A percentile compares a stretch with the other conserved stretches of the same genome.
These are phyloP conservation scores for Xylaria castorea DNA, from an alignment of 495 filamentous ascomycete genomes.

Conservation along the genomic window DNA sequence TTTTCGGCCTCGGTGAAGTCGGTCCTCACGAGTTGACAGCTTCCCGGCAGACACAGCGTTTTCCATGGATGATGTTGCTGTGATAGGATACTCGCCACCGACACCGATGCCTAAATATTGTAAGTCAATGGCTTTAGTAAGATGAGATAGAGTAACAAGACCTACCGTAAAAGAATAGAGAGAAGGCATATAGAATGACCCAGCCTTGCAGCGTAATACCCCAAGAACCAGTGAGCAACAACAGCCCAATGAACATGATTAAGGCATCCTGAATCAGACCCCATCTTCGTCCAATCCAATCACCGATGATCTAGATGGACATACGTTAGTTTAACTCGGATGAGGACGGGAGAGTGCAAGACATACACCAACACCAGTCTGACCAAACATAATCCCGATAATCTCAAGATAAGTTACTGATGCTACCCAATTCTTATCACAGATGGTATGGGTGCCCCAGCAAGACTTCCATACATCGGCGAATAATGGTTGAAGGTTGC, in stretches of 20 bases:
- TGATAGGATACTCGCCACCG: constrained; percentile 94
- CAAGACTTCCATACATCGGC: constrained; percentile 70
- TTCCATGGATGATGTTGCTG: constrained; percentile 94
- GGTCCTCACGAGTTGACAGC: constrained; percentile 86
- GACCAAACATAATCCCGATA: constrained; percentile 86
- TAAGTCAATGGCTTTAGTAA: constrained; percentile 11
- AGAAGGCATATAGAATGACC: constrained; percentile 92
- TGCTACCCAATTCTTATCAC: constrained; percentile 75
- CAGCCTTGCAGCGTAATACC: constrained; percentile 82
- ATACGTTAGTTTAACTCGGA: constrained; percentile 33
- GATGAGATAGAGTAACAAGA: neutral
- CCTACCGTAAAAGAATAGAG: constrained; percentile 84
- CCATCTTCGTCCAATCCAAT: constrained; percentile 83
- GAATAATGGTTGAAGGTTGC: constrained; percentile 82
- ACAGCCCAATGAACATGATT: constrained; percentile 87
- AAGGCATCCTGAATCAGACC: constrained; percentile 91
- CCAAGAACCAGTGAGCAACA: constrained; percentile 89
- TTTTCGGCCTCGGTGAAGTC: constrained; percentile 90
- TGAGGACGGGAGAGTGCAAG: constrained; percentile 42
- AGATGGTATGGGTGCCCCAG: constrained; percentile 68
- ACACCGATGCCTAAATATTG: constrained; percentile 69
- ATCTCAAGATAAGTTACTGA: constrained; percentile 87
- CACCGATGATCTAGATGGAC: constrained; percentile 51
- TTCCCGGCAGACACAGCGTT: constrained; percentile 84
- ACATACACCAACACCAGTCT: constrained; percentile 73